Evolutionary conservation across 345 rosid species (phyloP), one percentile per base, ranked within the genome.

Genomic region (Populus nigra): DNA sequence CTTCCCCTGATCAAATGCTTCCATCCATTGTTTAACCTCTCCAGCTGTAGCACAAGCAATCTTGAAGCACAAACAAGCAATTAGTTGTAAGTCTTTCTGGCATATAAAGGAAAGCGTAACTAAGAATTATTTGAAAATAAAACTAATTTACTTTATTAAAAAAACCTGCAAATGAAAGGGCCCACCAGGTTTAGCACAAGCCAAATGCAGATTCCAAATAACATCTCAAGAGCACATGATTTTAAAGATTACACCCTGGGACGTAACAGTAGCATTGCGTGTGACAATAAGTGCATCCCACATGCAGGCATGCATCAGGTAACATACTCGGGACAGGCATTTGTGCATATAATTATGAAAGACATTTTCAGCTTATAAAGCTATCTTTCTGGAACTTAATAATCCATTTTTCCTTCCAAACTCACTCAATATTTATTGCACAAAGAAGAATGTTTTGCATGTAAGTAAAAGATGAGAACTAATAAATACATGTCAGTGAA

Each of bases 1-100:
- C 88, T 93, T 96, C 81, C 98, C 98, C 50, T 87, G 88, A 80
- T 93, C 92, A 89, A 96, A 96, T 74, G 99, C 99, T 78, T 96
- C 98, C 81, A 88, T 85, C 99, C 99, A 96, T 79, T 91, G 89
- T 53, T 79, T 77, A 78, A 91, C 90, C 88, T 96, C 98, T 84
- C 92, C 99, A 80, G 96, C 96, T 2, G 92, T 83, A 75, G 90
- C 88, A 87, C 98, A 93, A 79, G 96, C 99, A 88, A 96, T 92
- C 99, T 95, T 76, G 61, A 86, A 89, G 71, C 68, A 72, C 78
- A 74, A 76, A 79, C 53, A 84, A 73, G 39, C 69, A 76, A 35
- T 77, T 63, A 70, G 72, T 49, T 61, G n/a, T 66, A 55, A 73
- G 41, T 59, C 75, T 31, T 74, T 61, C 39, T 73, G 43, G 33